Conservation (phyloP, 1,284 basidiomycete species). For the Fistulina hepatica region DNA sequence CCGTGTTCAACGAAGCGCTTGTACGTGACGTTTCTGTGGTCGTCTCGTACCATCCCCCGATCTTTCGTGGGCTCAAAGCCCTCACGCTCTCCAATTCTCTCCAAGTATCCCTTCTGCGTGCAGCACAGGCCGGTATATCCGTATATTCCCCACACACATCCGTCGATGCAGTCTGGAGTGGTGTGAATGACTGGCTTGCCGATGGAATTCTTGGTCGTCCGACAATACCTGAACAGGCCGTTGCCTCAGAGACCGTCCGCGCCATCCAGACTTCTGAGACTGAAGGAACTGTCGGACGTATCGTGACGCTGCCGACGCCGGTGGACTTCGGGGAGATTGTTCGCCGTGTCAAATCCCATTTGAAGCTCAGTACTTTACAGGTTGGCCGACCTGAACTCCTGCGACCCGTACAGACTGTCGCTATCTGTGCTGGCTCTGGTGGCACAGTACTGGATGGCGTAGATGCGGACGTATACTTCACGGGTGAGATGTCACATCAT, state of each 20-base stretch:
- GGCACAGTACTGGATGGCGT: conserved; percentile 58
- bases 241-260: conserved; percentile 30
- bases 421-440: conserved; percentile 81
- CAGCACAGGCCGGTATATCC: conserved; percentile 73
- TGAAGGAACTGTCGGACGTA: conserved; percentile 56
- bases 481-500: conserved; percentile 88
- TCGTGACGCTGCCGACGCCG: conserved; percentile 50
- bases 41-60: conserved; percentile 83
- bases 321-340: conserved; percentile 51
- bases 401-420: conserved; percentile 40
- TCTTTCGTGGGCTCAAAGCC: conserved; percentile 75
- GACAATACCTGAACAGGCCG: conserved; percentile 13
- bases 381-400: too few species aligned
- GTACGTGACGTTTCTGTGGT: conserved; percentile 52
- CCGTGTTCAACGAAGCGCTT: conserved; percentile 70
- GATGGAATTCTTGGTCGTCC: conserved; percentile 25
- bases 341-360: conserved; percentile 55
- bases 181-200: conserved; percentile 81
- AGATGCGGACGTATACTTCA: conserved; percentile 75
- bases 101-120: conserved; percentile 70
- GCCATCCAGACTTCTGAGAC: conserved; percentile 22
- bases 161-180: conserved; percentile 71
- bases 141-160: conserved; percentile 85
- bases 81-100: conserved; percentile 72
- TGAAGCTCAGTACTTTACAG: too few species aligned